Conservation (phyloP, 345 rosid genomes). For the Gossypium anomalum region DNA sequence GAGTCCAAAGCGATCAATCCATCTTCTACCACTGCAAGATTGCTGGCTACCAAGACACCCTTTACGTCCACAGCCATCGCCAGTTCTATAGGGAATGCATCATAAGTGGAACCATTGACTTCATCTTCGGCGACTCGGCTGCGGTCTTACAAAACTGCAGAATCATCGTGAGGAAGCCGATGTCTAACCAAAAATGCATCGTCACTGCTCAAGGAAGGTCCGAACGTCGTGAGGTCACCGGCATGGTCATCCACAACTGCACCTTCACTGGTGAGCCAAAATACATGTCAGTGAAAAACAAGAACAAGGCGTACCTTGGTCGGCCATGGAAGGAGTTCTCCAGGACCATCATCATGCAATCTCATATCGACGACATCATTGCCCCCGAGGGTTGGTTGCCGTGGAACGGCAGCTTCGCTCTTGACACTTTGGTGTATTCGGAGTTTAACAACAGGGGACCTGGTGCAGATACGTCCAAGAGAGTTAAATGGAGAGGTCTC, state of each 20-base stretch:
- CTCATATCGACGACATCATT: conserved; percentile 45
- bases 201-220: conserved; percentile 68
- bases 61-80: conserved; percentile 57
- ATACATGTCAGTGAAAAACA: conserved; percentile 30
- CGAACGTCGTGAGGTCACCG: conserved; percentile 38
- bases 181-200: conserved; percentile 39
- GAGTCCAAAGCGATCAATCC: conserved; percentile 47
- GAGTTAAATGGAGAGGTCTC: conserved; percentile 60
- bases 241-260: conserved; percentile 59
- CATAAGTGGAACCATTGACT: conserved; percentile 66
- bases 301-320: conserved; percentile 55
- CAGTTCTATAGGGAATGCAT: conserved; percentile 76
- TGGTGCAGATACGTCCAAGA: conserved; percentile 38
- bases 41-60: conserved; percentile 65
- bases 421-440: conserved; percentile 50
- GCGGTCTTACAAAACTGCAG: conserved; percentile 62
- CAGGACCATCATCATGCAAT: conserved; percentile 53
- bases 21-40: conserved; percentile 53
- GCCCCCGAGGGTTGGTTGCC: conserved; percentile 62
- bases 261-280: conserved; percentile 40
- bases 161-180: conserved; percentile 49
- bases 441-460: conserved; percentile 61
- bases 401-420: conserved; percentile 41
- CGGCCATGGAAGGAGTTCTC: conserved; percentile 68
- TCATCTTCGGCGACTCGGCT: conserved; percentile 59